Base-by-base conservation (phyloP, 2,329 filamentous ascomycete species). In the Calonectria leucothoes region DNA sequence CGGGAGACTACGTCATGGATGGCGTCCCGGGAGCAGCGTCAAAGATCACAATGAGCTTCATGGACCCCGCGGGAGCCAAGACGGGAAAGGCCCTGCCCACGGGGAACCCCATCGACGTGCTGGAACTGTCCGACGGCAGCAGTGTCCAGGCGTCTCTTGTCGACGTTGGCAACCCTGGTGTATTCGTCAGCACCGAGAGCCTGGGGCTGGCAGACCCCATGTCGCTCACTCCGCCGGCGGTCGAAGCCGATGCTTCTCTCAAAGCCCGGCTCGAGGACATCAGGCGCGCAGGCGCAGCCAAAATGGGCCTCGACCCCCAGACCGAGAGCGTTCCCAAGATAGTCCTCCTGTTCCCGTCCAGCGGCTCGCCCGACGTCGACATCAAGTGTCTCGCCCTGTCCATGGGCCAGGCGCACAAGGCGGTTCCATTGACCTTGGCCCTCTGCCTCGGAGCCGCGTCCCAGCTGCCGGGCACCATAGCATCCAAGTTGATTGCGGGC, bases 161-260 rank as follows among this genome's bases (percentile, higher is more conserved):
- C 1, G 93, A 94, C 74, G 90, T 90, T 0, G 89, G 89, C 1
- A 93, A 93, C 76, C 93, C 92, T 0, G 90, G 89, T 59, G 87
- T 92, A 17, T 94, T 94, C 78, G 84, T 94, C 0, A 84, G 84
- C 10, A 90, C 91, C 0, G 79, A 84, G 2, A 88, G 91, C 71
- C 78, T 93, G 17, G 82, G 82, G n/a, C 35, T 83, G 0, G 87
- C 83, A 5, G 83, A 91, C 3, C 82, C 87, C 23, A 86, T 87
- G 4, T 85, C 86, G 12, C 85, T 93, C 42, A 85, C 89, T 0
- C 91, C 92, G 0, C 85, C 89, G 29, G 85, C 87, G 33, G 86
- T 93, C 52, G 87, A 90, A 25, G 84, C 85, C 2, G 82, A 89
- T 67, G 75, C 82, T 0, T 77, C 77, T 1, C 82, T 92, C 0